Conservation (phyloP, 139 green algal genomes). For the Trebouxia sp. region DNA sequence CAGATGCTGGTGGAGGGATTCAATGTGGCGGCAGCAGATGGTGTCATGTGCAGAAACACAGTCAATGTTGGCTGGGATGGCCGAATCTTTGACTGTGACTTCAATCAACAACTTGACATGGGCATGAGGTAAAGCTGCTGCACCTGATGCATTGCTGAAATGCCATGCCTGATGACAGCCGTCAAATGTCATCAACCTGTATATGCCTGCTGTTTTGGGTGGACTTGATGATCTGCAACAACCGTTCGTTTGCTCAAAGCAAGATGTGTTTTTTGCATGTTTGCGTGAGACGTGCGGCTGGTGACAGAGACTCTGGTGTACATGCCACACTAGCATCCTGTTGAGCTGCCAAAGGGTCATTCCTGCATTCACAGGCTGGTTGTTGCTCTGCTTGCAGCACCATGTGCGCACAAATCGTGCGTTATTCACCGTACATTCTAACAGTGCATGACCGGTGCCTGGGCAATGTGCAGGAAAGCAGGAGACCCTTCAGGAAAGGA, state of each 20-base stretch:
- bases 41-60: constrained; percentile 79
- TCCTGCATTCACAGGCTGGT: too few relatives aligned
- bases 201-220: not conserved
- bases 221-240: not conserved
- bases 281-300: not conserved
- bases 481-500: not conserved
- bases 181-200: too few relatives aligned
- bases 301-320: not conserved
- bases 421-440: not conserved
- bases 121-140: constrained; percentile 25
- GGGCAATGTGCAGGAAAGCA: constrained; percentile 3
- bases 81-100: constrained; percentile 95
- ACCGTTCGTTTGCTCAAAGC: not conserved
- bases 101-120: constrained; percentile 98
- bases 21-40: constrained; percentile 78
- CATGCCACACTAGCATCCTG: not conserved
- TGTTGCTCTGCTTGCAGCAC: not conserved
- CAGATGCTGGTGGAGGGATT: constrained; percentile 82
- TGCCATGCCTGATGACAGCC: not conserved
- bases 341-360: too few relatives aligned
- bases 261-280: not conserved
- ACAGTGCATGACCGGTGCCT: not conserved
- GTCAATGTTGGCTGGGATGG: constrained; percentile 92
- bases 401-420: not conserved
- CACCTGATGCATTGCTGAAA: not conserved